Evolutionary conservation across 352 stramenopile genomes (phyloP), one percentile per base, ranked within the genome.

Genomic region (Phytophthora ohioensis): DNA sequence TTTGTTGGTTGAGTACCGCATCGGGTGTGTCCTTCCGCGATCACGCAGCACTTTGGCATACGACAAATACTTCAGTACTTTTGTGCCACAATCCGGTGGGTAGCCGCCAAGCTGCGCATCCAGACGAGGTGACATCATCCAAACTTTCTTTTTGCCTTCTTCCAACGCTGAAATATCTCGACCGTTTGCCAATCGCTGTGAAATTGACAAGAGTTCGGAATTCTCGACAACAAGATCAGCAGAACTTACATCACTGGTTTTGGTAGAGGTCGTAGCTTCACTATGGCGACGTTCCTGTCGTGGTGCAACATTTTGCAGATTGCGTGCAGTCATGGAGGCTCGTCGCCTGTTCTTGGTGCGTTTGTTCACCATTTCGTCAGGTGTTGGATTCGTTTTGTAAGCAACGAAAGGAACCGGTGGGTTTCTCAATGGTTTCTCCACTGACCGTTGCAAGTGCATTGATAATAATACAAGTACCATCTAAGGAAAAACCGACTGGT

Each of bases 11-110:
- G 85, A 93, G 57, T 91, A 92, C 47, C 82, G 75, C 86, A 94
- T 93, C 39, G 88, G 82, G 56, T 95, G 86, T 9, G 84, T 93
- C 39, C 78, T 78, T 2, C 84, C 86, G 4, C 85, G 82, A 53
- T 94, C 84, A 57, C 85, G 88, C 30, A 85, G 58, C 10, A 92
- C 81, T 57, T 95, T 94, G 34, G 86, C 86, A 73, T 80, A 91
- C 46, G 86, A 92, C 31, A 95, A 59, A 75, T 93, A 92, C 66
- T 95, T 95, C 41, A 91, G 64, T 31, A 87, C 70, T 21, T 79
- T 73, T 1, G 88, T 90, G 60, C 87, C 86, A 69, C 88, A 95
- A 76, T 95, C 87, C 0, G 88, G 81, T 11, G 82, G 83, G 59
- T 93, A 95, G 0, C 81, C 85, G 3, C 82, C 86, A 0, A 95